Evolutionary conservation across 176 grass and related monocot genomes (phyloP).

Genomic region (Dactylis glomerata): DNA sequence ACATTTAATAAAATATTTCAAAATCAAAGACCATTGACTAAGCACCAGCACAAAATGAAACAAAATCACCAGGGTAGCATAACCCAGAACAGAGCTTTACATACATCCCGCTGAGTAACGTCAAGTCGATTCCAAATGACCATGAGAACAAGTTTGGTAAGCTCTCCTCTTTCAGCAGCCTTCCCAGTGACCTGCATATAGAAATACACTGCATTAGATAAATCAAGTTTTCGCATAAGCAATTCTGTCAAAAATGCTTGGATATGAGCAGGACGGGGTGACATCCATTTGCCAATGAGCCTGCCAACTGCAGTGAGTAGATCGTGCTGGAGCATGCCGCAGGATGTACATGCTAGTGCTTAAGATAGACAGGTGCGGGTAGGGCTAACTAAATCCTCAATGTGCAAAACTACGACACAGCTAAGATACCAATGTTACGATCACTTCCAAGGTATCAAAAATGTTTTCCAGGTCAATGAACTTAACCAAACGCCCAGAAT

Average conservation of each 20-base stretch:
- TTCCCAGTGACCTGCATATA: slow-evolving; percentile 72
- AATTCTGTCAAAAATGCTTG: background rate
- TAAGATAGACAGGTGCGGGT: background rate
- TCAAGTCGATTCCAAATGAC: slow-evolving; percentile 99
- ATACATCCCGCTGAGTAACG: slow-evolving; percentile 85
- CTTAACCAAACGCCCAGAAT: background rate
- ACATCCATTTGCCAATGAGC: background rate
- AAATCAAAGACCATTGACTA: too few species aligned
- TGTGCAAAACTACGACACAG: background rate
- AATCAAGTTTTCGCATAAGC: background rate
- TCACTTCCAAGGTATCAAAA: background rate
- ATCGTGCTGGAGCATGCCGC: background rate
- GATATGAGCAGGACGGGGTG: background rate
- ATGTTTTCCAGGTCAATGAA: background rate
- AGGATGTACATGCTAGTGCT: background rate
- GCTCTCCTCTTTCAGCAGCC: slow-evolving; percentile 84
- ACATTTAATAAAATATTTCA: too few species aligned
- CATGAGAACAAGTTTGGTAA: slow-evolving; percentile 90
- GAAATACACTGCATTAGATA: background rate
- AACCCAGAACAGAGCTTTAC: slow-evolving; percentile 19
- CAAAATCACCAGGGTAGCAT: too few species aligned
- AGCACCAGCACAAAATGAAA: too few species aligned
- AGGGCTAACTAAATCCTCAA: background rate
- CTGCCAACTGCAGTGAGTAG: background rate
- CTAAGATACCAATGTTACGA: background rate